Evolutionary conservation across 805 yeast genomes (phyloP).

Genomic region (Metschnikowia matae): DNA sequence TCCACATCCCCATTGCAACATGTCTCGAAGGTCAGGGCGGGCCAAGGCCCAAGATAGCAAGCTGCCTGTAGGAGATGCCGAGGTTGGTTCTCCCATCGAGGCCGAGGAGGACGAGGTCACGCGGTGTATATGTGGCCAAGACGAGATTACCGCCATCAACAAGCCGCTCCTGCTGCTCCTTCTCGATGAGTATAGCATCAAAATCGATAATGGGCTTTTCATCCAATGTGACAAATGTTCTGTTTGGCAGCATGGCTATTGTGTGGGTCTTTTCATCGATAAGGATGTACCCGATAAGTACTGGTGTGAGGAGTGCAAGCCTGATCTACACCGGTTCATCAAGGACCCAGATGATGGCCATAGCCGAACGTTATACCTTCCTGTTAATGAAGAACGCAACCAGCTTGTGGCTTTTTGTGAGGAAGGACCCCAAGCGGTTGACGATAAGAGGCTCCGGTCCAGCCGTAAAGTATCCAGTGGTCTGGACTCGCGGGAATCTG

Average conservation of each 20-base stretch:
- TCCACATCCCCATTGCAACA: not conserved
- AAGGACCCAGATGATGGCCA: conserved; percentile 22
- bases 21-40: conserved; percentile 20
- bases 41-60: conserved; percentile 7
- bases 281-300: conserved; percentile 86
- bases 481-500: conserved; percentile 1
- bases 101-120: conserved; percentile 39
- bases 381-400: conserved; percentile 41
- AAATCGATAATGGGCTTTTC: conserved; percentile 56
- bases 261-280: conserved; percentile 79
- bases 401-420: conserved; percentile 15
- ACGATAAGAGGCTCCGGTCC: conserved; percentile 5
- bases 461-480: conserved; percentile 5
- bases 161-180: conserved; percentile 24
- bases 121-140: conserved; percentile 40
- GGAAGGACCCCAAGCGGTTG: not conserved
- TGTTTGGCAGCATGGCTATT: conserved; percentile 97
- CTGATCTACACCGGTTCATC: conserved; percentile 66
- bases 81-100: conserved; percentile 14
- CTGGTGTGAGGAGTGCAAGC: conserved; percentile 90
- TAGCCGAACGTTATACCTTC: conserved; percentile 35
- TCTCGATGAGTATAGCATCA: conserved; percentile 31
- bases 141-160: conserved; percentile 31
- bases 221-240: conserved; percentile 88
- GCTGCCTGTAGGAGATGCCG: conserved; percentile 5